Base-by-base conservation (phyloP, 1,139 yeast genomes). In the Geotrichum klebahnii region DNA sequence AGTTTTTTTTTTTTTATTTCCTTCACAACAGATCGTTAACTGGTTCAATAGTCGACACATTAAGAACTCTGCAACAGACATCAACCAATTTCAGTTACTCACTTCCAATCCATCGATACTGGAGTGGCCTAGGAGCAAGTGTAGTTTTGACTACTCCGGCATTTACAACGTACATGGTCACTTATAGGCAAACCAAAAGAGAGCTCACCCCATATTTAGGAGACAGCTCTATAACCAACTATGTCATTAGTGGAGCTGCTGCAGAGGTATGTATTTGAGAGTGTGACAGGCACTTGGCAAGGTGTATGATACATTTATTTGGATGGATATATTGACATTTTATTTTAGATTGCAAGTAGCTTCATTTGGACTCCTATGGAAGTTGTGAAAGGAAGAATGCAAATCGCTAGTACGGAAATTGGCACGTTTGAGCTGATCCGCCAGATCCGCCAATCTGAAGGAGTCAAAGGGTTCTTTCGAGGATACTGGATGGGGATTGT, bases 341-440 rank as follows among this genome's bases (percentile, higher is more conserved):
- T 14, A 9, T 2, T 31, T 52, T 33, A 43, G 59, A 33, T 72
- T n/a, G 63, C 69, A 3, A 66, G 71, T 43, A 67, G 72, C 17
- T 57, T 68, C 39, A 59, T 72, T n/a, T 72, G 75, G 74, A 72
- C 76, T 12, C 76, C 76, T 2, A 70, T 72, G 68, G 76, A 72
- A 58, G 75, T 71, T 8, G 57, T 72, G 46, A 72, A 72, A 57
- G 76, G 75, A 38, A 62, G 74, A 16, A 64, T 69, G 65, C 76
- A 72, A 57, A 67, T 72, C 26, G 59, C 63, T 31, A 57, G 59
- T 29, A 53, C 55, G 9, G 42, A 50, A 12, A 48, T 57, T 3
- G 51, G 59, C 16, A 59, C 69, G 2, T 9, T 52, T 33, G 48
- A 54, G 19, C 55, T 67, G 20, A 48, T 68, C 12, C 51, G 55